Percentiles rank a stretch among this genome's conserved stretches.
Conservation (phyloP, 2,329 filamentous ascomycete genomes). For the Ophiostoma himal-ulmi region DNA sequence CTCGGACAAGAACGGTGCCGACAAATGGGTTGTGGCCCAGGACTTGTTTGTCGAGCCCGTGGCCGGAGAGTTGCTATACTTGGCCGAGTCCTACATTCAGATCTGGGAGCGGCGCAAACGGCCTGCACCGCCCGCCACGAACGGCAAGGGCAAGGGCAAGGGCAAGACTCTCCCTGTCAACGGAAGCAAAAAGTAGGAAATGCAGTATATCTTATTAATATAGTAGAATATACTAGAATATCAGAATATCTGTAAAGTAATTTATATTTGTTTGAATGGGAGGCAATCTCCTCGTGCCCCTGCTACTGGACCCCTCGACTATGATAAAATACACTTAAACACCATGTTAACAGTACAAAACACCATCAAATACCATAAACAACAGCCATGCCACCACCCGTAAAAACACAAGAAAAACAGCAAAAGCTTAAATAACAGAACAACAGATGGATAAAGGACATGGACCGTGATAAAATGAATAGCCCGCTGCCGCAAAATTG, state of each 20-base stretch:
- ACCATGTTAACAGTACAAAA: not conserved
- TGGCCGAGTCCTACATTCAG: slow-evolving; percentile 92
- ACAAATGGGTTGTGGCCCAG: slow-evolving; percentile 86
- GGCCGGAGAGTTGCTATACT: slow-evolving; percentile 81
- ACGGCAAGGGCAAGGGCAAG: slow-evolving; percentile 24
- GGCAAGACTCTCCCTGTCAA: not conserved
- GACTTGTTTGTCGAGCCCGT: slow-evolving; percentile 89
- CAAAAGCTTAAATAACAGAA: not conserved
- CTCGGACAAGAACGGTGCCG: not conserved
- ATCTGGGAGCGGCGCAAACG: slow-evolving; percentile 74
- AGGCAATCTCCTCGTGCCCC: not conserved
- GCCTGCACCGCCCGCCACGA: slow-evolving; percentile 26
- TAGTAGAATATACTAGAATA: not conserved
- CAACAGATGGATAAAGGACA: not conserved
- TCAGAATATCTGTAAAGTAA: not conserved
- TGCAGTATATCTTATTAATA: not conserved
- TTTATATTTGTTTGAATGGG: not conserved
- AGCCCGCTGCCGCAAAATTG: not conserved
- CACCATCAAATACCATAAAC: not conserved
- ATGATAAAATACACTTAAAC: not conserved
- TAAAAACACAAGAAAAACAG: not conserved
- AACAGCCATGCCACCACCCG: not conserved
- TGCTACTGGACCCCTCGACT: no score
- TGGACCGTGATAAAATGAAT: not conserved
- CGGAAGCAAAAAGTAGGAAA: slow-evolving; percentile 2